Percentiles rank a stretch among this genome's conserved stretches.
Conservation (phyloP, 2,329 filamentous ascomycete genomes). For the Ophiostoma sp. region DNA sequence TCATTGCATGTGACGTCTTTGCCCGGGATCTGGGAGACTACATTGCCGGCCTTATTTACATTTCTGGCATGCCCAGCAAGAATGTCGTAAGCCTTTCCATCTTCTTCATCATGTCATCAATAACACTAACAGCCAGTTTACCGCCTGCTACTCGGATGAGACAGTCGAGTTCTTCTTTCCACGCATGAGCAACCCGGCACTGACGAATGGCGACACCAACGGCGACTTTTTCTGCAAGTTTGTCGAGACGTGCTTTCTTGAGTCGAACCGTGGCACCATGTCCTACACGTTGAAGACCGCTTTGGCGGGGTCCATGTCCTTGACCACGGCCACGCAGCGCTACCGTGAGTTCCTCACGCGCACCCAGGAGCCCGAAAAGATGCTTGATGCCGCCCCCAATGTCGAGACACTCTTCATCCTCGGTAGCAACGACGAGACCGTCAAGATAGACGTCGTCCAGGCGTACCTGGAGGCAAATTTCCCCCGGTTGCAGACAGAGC, state of each 20-base stretch:
- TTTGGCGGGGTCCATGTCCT: conserved; percentile 12
- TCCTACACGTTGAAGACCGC: conserved; percentile 18
- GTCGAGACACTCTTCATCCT: conserved; percentile 17
- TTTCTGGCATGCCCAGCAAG: conserved; percentile 17
- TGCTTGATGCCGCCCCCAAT: not conserved
- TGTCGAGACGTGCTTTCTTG: conserved; percentile 19
- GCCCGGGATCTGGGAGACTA: conserved; percentile 8
- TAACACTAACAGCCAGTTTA: conserved; percentile 3
- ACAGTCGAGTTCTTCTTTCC: conserved; percentile 8
- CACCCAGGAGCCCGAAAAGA: conserved; percentile 16
- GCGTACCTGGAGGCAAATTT: not conserved
- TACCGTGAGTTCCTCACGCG: not conserved
- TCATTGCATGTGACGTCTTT: conserved; percentile 18
- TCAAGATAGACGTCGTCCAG: conserved; percentile 11
- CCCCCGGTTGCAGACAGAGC: conserved; percentile 11
- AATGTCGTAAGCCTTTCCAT: not conserved
- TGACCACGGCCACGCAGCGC: conserved; percentile 11
- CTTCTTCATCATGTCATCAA: too few relatives aligned
- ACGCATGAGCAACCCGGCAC: not conserved
- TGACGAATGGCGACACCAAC: conserved; percentile 6
- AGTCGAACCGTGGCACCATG: conserved; percentile 18
- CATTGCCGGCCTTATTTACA: conserved; percentile 18
- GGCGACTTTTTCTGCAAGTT: not conserved
- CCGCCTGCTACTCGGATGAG: not conserved
- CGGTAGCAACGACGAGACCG: conserved; percentile 18